Percentiles rank a stretch among this genome's conserved stretches.
Conservation (phyloP, 345 rosid genomes). For the Jatropha curcas region DNA sequence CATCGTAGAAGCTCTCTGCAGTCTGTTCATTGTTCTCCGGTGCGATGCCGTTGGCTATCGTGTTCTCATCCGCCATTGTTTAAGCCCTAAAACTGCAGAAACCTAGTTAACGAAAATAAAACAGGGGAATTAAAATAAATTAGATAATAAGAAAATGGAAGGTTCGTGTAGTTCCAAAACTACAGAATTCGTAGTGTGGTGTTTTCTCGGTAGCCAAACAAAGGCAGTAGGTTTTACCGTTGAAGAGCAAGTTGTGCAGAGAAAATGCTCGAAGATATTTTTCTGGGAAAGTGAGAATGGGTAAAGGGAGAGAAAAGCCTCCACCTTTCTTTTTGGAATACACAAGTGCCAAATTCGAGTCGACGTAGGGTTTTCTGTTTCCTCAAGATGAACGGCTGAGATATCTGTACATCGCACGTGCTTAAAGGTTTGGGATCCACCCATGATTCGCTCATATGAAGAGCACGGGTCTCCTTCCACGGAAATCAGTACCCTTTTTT, state of each 20-base stretch:
- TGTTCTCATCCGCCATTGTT: slow-evolving; percentile 48
- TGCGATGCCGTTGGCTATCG: slow-evolving; percentile 33
- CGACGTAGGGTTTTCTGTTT: not conserved
- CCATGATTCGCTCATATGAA: not conserved
- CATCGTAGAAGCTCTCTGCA: slow-evolving; percentile 34
- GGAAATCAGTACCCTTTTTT: too few relatives aligned
- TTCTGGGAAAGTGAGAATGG: not conserved
- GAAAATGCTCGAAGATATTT: not conserved
- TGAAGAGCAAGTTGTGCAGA: not conserved
- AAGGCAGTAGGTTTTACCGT: not conserved
- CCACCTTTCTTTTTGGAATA: not conserved
- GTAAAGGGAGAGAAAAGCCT: too few relatives aligned
- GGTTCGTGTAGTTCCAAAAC: too few relatives aligned
- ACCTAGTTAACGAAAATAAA: too few relatives aligned
- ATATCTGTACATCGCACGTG: not conserved
- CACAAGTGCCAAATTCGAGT: not conserved
- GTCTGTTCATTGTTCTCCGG: slow-evolving; percentile 24
- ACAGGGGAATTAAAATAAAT: not conserved
- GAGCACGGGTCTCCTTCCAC: not conserved
- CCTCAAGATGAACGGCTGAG: not conserved
- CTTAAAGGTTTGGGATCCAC: not conserved
- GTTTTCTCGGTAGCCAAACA: slow-evolving; percentile 9
- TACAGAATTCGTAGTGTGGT: too few relatives aligned
- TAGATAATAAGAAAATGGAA: not conserved
- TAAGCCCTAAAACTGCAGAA: slow-evolving; percentile 6